A percentile compares a stretch with the other conserved stretches of the same genome.
Evolutionary conservation across 129 eudicot species (phyloP).

Genomic region (Chrysanthemum lavandulifolium): DNA sequence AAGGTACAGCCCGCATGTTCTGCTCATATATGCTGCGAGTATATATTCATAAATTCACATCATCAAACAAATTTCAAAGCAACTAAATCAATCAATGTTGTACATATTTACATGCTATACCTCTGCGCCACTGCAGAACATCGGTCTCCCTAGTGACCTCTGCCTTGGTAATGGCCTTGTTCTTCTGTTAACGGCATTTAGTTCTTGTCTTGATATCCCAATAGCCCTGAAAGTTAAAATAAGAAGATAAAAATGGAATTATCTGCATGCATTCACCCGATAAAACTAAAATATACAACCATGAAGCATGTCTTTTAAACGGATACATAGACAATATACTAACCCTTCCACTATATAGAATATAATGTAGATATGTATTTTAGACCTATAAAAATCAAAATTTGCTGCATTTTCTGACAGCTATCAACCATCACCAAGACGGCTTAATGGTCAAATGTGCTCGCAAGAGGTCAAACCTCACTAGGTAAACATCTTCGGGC

Average conservation of each 20-base stretch:
- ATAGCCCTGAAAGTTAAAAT: constrained; percentile 32
- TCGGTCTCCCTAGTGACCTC: constrained; percentile 47
- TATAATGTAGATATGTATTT: too few species aligned
- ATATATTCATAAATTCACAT: constrained; percentile 10
- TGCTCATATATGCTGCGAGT: constrained; percentile 58
- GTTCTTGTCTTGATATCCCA: constrained; percentile 42
- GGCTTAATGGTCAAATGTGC: too few species aligned
- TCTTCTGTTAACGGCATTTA: constrained; percentile 26
- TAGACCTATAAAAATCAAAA: too few species aligned
- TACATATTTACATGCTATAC: constrained; percentile 19
- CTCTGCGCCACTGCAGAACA: constrained; percentile 61
- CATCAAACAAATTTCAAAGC: constrained; percentile 11
- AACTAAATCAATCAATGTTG: background rate
- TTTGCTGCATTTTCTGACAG: too few species aligned
- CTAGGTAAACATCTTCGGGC: too few species aligned
- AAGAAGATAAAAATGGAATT: background rate
- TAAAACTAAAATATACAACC: too few species aligned
- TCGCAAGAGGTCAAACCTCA: too few species aligned
- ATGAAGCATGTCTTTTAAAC: too few species aligned
- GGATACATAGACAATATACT: too few species aligned
- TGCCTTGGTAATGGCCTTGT: constrained; percentile 51
- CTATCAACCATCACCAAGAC: too few species aligned
- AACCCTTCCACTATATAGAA: too few species aligned
- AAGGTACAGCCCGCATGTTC: constrained; percentile 53
- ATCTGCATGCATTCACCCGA: too few species aligned